Evolutionary conservation across 208 protist species (phyloP).

Genomic region (Crithidia fasciculata): DNA sequence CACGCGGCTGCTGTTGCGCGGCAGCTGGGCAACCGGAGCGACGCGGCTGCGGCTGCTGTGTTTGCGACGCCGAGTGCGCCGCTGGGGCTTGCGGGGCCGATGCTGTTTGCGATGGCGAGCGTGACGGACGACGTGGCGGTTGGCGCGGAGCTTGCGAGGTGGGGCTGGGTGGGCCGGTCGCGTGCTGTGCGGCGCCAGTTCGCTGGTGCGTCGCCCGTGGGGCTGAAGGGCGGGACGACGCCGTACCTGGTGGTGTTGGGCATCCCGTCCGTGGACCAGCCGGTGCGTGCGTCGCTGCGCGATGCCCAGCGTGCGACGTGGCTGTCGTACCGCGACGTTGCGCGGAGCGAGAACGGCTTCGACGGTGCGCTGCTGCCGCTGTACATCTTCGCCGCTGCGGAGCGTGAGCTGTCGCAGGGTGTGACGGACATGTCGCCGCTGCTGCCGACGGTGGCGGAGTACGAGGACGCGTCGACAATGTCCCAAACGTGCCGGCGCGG

Average conservation of each 20-base stretch:
- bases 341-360: constrained; percentile 9
- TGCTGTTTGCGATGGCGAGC: constrained; percentile 26
- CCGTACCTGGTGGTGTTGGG: constrained; percentile 16
- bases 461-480: constrained; percentile 5
- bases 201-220: constrained; percentile 3
- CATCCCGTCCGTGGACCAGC: constrained; percentile 16
- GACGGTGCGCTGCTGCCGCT: constrained; percentile 16
- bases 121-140: constrained; percentile 26
- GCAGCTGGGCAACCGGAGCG: not conserved
- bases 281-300: constrained; percentile 1
- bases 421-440: constrained; percentile 5
- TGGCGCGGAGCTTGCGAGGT: constrained; percentile 11
- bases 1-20: constrained; percentile 6
- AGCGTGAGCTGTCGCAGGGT: not conserved
- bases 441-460: constrained; percentile 19
- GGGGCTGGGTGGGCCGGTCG: constrained; percentile 15
- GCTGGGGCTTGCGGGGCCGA: constrained; percentile 20
- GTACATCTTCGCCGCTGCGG: constrained; percentile 16
- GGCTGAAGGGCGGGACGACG: constrained; percentile 12
- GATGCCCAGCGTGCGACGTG: constrained; percentile 3
- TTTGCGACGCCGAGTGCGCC: constrained; percentile 14
- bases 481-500: not conserved
- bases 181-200: constrained; percentile 12
- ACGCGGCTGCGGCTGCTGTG: not conserved
- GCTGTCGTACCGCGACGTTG: constrained; percentile 9